Evolutionary conservation across 345 rosid genomes (phyloP).

Genomic region (Salix caprea): DNA sequence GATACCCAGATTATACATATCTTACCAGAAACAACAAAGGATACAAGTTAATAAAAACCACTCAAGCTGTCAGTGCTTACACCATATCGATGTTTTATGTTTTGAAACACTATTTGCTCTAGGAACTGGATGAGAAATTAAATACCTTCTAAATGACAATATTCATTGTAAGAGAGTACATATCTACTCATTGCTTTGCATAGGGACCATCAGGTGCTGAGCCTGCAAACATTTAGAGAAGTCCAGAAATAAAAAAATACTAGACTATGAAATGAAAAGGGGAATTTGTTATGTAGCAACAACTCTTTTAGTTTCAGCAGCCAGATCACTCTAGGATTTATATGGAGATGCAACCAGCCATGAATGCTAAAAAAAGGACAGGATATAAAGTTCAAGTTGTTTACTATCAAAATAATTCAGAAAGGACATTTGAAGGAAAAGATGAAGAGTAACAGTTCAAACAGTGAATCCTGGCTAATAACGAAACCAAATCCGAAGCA

Average conservation of each 20-base stretch:
- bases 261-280: background rate
- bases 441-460: background rate
- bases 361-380: background rate
- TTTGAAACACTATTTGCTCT: background rate
- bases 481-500: background rate
- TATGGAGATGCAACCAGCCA: background rate
- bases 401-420: background rate
- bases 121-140: slow-evolving; percentile 1
- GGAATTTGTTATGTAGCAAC: background rate
- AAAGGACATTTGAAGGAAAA: no score
- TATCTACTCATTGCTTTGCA: slow-evolving; percentile 55
- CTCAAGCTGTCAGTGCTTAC: background rate
- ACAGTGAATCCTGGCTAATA: background rate
- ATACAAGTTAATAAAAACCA: slow-evolving; percentile 11
- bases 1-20: slow-evolving; percentile 7
- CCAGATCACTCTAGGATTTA: background rate
- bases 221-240: slow-evolving; percentile 30
- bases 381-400: background rate
- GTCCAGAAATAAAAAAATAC: background rate
- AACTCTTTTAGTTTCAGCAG: background rate
- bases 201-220: slow-evolving; percentile 62
- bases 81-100: background rate
- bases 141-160: slow-evolving; percentile 6
- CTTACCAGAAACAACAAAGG: background rate
- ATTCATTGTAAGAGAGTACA: background rate